Evolutionary conservation across 1,284 basidiomycete genomes (phyloP).

Genomic region (Papiliotrema flavescens): DNA sequence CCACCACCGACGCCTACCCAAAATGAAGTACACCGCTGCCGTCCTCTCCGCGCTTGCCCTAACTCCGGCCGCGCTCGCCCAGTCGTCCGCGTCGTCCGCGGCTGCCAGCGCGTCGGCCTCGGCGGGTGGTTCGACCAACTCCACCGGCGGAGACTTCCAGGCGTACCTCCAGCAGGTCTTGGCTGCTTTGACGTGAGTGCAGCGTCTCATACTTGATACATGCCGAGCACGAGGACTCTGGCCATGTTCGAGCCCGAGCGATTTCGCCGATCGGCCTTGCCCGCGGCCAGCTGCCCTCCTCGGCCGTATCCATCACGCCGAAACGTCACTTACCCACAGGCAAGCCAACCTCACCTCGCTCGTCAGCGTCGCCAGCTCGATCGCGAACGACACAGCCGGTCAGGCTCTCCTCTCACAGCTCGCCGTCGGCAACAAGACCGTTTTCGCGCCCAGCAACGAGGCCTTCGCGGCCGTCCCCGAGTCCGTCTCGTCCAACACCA

Average conservation of each 20-base stretch:
- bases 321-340: conserved; percentile 21
- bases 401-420: conserved; percentile 52
- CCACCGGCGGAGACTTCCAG: not conserved
- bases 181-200: conserved; percentile 34
- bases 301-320: not conserved
- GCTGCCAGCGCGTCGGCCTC: not conserved
- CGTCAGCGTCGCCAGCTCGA: conserved; percentile 35
- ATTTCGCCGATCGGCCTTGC: too few species aligned
- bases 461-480: conserved; percentile 39
- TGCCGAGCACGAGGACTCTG: too few species aligned
- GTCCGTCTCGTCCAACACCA: conserved; percentile 48
- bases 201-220: not conserved
- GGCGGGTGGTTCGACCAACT: not conserved
- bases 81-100: not conserved
- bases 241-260: too few species aligned
- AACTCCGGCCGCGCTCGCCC: not conserved
- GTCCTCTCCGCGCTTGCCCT: not conserved
- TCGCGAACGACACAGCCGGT: conserved; percentile 56
- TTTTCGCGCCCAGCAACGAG: conserved; percentile 49
- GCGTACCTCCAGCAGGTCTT: conserved; percentile 27
- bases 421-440: conserved; percentile 45
- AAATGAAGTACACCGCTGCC: conserved; percentile 1
- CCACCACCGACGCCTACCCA: not conserved
- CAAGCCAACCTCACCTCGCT: conserved; percentile 50
- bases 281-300: not conserved